A percentile compares a stretch with the other conserved stretches of the same genome.
Conservation (phyloP, 1,284 basidiomycete genomes). For the Athelia psychrophila region DNA sequence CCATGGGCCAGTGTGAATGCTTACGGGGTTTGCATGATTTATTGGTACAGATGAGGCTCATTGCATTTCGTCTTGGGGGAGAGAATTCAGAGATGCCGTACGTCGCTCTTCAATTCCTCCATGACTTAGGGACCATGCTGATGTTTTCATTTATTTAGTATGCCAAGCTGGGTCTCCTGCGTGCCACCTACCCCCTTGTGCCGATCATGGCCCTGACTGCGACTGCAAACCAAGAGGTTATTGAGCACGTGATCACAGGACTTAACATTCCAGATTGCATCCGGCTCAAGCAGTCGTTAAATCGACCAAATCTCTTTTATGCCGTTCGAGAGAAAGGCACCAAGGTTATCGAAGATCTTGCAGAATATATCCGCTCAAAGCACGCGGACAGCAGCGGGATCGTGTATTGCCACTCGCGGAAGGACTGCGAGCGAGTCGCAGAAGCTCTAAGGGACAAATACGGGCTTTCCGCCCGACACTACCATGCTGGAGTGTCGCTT, state of each 20-base stretch:
- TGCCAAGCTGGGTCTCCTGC: slow-evolving; percentile 63
- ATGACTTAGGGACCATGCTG: slow-evolving; percentile 3
- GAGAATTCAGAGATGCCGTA: slow-evolving; percentile 78
- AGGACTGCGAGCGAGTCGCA: slow-evolving; percentile 81
- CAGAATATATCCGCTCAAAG: slow-evolving; percentile 63
- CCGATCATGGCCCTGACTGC: slow-evolving; percentile 98
- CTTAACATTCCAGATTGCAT: slow-evolving; percentile 65
- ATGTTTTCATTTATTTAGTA: slow-evolving; percentile 45
- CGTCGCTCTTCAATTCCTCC: slow-evolving; percentile 1
- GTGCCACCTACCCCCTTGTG: slow-evolving; percentile 70
- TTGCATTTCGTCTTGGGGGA: slow-evolving; percentile 85
- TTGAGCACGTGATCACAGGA: slow-evolving; percentile 75
- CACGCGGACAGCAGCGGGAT: slow-evolving; percentile 74
- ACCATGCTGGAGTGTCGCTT: slow-evolving; percentile 79
- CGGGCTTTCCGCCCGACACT: slow-evolving; percentile 73
- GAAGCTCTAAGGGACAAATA: slow-evolving; percentile 53
- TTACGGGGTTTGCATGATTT: no score
- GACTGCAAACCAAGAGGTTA: slow-evolving; percentile 80
- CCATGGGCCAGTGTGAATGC: no score
- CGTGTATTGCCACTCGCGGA: slow-evolving; percentile 79
- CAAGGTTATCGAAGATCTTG: slow-evolving; percentile 50
- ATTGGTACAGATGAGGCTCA: slow-evolving; percentile 84
- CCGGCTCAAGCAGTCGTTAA: slow-evolving; percentile 83
- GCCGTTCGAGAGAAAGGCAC: slow-evolving; percentile 58
- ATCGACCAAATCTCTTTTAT: slow-evolving; percentile 88